Conservation (phyloP, 371 early-diverging fungal genomes). For the Dinochytrium kinnereticum region DNA sequence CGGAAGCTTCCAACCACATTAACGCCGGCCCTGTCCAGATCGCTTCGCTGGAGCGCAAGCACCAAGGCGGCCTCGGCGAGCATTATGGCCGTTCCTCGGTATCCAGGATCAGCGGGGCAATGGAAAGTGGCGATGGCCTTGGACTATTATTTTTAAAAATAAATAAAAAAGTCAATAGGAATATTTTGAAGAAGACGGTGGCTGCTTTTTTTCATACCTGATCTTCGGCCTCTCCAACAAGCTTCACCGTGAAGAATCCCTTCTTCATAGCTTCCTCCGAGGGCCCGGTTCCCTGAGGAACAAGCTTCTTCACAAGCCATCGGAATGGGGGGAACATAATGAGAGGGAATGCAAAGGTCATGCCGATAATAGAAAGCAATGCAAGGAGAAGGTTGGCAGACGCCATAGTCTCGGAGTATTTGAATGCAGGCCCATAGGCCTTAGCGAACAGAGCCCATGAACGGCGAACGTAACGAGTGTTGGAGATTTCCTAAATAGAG, state of each 20-base stretch:
- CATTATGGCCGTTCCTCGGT: slow-evolving; percentile 63
- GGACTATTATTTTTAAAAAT: slow-evolving; percentile 33
- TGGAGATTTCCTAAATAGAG: slow-evolving; percentile 32
- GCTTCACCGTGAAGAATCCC: slow-evolving; percentile 26
- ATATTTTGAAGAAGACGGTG: neutral
- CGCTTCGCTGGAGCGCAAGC: slow-evolving; percentile 34
- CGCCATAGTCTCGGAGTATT: slow-evolving; percentile 61
- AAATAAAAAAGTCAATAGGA: slow-evolving; percentile 34
- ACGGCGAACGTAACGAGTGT: slow-evolving; percentile 47
- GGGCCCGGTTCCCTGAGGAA: slow-evolving; percentile 42
- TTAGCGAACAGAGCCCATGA: slow-evolving; percentile 41
- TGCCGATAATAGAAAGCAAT: neutral
- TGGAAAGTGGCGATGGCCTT: slow-evolving; percentile 60
- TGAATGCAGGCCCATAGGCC: slow-evolving; percentile 45
- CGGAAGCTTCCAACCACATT: slow-evolving; percentile 30
- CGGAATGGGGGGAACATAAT: slow-evolving; percentile 40
- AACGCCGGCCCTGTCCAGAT: neutral
- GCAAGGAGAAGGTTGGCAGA: slow-evolving; percentile 30
- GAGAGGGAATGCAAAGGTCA: slow-evolving; percentile 31
- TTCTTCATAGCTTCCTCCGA: slow-evolving; percentile 28
- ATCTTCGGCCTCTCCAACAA: slow-evolving; percentile 33
- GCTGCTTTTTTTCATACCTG: no score
- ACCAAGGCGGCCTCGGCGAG: slow-evolving; percentile 48
- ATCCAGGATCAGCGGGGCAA: slow-evolving; percentile 73
- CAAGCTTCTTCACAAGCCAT: slow-evolving; percentile 31